Evolutionary conservation across 805 yeast species (phyloP), one percentile per base, ranked within the genome.

Genomic region (Metschnikowia aberdeeniae): DNA sequence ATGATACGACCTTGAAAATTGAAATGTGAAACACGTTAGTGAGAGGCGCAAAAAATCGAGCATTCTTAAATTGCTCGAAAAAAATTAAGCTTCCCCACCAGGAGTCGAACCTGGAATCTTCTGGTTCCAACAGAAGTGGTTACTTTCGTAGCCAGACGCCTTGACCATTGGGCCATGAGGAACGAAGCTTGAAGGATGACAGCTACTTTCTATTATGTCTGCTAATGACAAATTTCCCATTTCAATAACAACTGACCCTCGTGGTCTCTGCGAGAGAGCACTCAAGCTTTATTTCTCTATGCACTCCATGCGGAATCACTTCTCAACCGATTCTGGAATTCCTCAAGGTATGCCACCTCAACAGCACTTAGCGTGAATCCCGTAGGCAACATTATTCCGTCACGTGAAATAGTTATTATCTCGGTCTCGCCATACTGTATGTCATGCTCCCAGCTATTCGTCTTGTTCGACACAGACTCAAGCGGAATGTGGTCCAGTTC

Each of bases 91-190:
- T 73, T 69, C 75, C 75, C 75, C 75, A 69, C 75, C 74, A 70
- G 74, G 75, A 69, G 73, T 72, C 76, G 76, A 72, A 72, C 76
- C 76, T 70, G 75, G 75, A 72, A 69, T 69, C 76, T 70, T 68
- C 74, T 71, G 76, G 73, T 72, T 69, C 70, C 70, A 62, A 57
- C 64, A 61, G 70, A 66, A 66, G 73, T 68, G 71, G 70, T 61
- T 66, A 66, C 71, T 62, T 69, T 73, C 82, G 82, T 77, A 77
- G 82, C 82, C 82, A 76, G 81, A 77, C 82, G 82, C 82, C 82
- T 78, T 77, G 80, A 77, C 82, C 82, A 78, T 78, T 78, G 81
- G 82, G 82, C 82, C 82, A 78, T 80, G 82, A 78, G 82, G 82
- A 78, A 78, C 74, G 73, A 69, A 68, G 73, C 71, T 62, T 37